Evolutionary conservation across 2,329 filamentous ascomycete species (phyloP), one percentile per base, ranked within the genome.

Genomic region (Escovopsis sp.): DNA sequence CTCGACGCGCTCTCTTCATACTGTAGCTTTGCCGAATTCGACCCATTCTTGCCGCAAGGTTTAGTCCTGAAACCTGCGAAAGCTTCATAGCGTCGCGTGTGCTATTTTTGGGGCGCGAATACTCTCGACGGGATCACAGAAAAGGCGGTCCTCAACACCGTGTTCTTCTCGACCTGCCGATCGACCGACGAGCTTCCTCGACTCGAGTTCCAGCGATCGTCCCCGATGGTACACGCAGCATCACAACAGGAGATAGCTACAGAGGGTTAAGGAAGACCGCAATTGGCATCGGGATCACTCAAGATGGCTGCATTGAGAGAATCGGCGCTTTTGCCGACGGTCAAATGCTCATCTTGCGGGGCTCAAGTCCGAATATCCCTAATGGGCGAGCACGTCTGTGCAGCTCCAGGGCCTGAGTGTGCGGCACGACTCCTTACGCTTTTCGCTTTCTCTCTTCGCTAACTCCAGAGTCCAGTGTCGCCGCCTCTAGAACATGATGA

Each of bases 261-360:
- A 37, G 15, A 33, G 35, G 15, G n/a, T 9, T 33, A 25, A 15
- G 29, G 35, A 29, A 29, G 27, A 11, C 27, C 7, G 27, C 27
- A 29, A 29, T 8, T 29, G 27, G 8, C 8, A 29, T 32, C 14
- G 24, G 16, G 16, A n/a, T 29, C 46, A 45, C 35, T 44, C 54
- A 61, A 47, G 48, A 73, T 74, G 69, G 62, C 66, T 36, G 58
- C 64, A 47, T 67, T 67, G 52, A 70, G 78, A 55, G 72, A 77
- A 58, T 81, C 76, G 58, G 72, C 74, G 60, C 76, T 88, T 49
- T 68, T 91, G 66, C 84, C 86, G 55, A 79, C 79, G 20, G 84
- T 94, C 63, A 94, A 89, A 70, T 94, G 86, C 63, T 93, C 86
- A 41, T 78, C 72, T 64, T 94, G 86, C 57, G 75, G 77, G 34